Percentiles rank a stretch among this genome's conserved stretches.
Conservation (phyloP, 2,329 filamentous ascomycete species). For the Phoma sp. region DNA sequence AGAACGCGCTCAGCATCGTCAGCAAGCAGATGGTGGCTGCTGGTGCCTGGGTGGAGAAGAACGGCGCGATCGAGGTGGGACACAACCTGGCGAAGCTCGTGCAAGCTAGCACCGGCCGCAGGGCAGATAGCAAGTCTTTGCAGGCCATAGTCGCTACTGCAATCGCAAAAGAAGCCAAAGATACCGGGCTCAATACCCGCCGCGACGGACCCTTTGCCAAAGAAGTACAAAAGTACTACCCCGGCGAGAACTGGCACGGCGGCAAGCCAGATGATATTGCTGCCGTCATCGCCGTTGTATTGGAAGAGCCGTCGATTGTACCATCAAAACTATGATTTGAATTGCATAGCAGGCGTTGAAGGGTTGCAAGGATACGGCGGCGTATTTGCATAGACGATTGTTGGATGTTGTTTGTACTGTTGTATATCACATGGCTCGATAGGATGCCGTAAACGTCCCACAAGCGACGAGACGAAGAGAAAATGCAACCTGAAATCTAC, state of each 20-base stretch:
- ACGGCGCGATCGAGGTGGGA: conserved; percentile 59
- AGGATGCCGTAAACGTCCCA: background rate
- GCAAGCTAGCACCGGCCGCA: conserved; percentile 54
- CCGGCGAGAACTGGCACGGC: conserved; percentile 84
- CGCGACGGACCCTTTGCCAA: conserved; percentile 93
- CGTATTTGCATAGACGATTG: conserved; percentile 11
- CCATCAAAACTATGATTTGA: conserved; percentile 14
- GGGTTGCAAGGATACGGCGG: conserved; percentile 1
- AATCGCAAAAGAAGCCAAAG: conserved; percentile 82
- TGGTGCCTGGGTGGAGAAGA: conserved; percentile 75
- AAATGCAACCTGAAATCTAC: background rate
- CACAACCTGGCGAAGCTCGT: conserved; percentile 66
- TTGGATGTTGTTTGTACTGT: conserved; percentile 1
- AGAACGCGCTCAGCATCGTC: conserved; percentile 84
- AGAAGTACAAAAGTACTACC: conserved; percentile 88
- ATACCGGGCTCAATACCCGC: conserved; percentile 80
- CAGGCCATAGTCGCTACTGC: conserved; percentile 81
- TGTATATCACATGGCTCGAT: conserved; percentile 9
- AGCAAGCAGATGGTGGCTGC: conserved; percentile 76
- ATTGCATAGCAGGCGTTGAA: conserved; percentile 18
- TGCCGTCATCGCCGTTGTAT: conserved; percentile 70
- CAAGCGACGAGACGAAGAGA: background rate
- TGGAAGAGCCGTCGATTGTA: conserved; percentile 30
- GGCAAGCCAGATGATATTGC: conserved; percentile 98
- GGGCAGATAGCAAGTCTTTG: conserved; percentile 62